Percentiles rank a stretch among this genome's conserved stretches.
Conservation (phyloP, 2,329 filamentous ascomycete genomes). For the Pochonia chlamydosporia region DNA sequence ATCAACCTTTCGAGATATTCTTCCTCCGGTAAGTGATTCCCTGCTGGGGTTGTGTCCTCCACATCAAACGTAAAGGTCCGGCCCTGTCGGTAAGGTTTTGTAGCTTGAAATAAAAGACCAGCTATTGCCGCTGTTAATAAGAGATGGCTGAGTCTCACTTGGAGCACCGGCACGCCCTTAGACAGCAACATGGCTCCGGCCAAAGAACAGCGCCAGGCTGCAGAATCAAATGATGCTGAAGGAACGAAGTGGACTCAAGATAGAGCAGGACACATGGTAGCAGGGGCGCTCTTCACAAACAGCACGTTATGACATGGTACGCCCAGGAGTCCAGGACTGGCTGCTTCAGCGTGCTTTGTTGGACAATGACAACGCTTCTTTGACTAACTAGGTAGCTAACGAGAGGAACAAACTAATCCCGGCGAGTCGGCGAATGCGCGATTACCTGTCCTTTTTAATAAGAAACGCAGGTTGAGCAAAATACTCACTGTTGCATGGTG, state of each 20-base stretch:
- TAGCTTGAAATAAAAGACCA: slow-evolving; percentile 18
- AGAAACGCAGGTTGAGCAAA: neutral
- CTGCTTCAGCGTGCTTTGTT: slow-evolving; percentile 6
- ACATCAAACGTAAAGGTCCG: slow-evolving; percentile 4
- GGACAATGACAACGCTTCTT: slow-evolving; percentile 3
- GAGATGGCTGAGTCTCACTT: slow-evolving; percentile 17
- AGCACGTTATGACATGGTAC: neutral
- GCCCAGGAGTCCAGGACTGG: neutral
- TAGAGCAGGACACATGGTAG: neutral
- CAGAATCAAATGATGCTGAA: slow-evolving; percentile 4
- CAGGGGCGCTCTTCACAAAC: neutral
- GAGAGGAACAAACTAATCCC: neutral
- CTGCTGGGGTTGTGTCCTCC: slow-evolving; percentile 11
- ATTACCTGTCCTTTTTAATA: neutral
- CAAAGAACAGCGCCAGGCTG: slow-evolving; percentile 6
- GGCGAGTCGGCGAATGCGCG: neutral
- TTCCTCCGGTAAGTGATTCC: slow-evolving; percentile 22
- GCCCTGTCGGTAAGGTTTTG: slow-evolving; percentile 11
- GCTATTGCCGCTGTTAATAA: slow-evolving; percentile 19
- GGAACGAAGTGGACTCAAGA: neutral
- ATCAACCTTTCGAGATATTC: slow-evolving; percentile 24
- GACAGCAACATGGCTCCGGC: slow-evolving; percentile 19
- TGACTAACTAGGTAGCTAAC: neutral
- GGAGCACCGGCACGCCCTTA: slow-evolving; percentile 16
- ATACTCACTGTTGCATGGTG: neutral